phyloP scores from a whole-genome alignment of 2,329 filamentous ascomycete species.

The Neurospora sp. region DNA sequence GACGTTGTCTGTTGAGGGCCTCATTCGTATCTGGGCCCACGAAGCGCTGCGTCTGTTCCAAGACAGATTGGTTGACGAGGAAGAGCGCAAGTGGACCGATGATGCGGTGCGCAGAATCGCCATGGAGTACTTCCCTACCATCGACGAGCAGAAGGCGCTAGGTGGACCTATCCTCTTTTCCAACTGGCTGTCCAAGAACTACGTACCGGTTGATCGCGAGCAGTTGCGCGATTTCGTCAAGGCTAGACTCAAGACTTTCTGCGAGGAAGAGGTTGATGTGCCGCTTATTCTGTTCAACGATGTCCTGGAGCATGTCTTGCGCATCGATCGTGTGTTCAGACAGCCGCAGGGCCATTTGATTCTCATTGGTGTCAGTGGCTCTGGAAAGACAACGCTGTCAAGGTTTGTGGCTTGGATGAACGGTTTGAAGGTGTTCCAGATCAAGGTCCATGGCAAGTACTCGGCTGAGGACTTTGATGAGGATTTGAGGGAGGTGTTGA shows the following conservation, averaged over 20 bases:
- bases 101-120: slow-evolving; percentile 80
- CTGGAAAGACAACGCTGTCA: slow-evolving; percentile 95
- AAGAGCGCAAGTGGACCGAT: slow-evolving; percentile 91
- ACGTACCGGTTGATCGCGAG: slow-evolving; percentile 91
- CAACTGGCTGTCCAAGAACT: slow-evolving; percentile 99
- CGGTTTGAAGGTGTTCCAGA: slow-evolving; percentile 96
- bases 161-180: slow-evolving; percentile 94
- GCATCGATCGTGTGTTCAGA: slow-evolving; percentile 96
- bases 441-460: slow-evolving; percentile 99
- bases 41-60: slow-evolving; percentile 95
- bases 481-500: slow-evolving; percentile 85
- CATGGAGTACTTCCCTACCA: slow-evolving; percentile 85
- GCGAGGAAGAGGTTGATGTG: slow-evolving; percentile 97
- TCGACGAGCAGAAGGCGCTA: slow-evolving; percentile 81
- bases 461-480: slow-evolving; percentile 98
- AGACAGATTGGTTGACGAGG: slow-evolving; percentile 87
- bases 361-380: slow-evolving; percentile 94
- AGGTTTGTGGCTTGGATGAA: slow-evolving; percentile 99
- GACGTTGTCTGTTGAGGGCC: slow-evolving; percentile 74
- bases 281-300: slow-evolving; percentile 99
- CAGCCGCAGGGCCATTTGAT: slow-evolving; percentile 98
- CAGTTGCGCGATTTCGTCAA: slow-evolving; percentile 95
- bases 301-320: slow-evolving; percentile 92
- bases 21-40: slow-evolving; percentile 96
- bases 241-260: slow-evolving; percentile 93